Evolutionary conservation across 2,329 filamentous ascomycete species (phyloP), one percentile per base, ranked within the genome.

Genomic region (Dryadomyces quercivorus): DNA sequence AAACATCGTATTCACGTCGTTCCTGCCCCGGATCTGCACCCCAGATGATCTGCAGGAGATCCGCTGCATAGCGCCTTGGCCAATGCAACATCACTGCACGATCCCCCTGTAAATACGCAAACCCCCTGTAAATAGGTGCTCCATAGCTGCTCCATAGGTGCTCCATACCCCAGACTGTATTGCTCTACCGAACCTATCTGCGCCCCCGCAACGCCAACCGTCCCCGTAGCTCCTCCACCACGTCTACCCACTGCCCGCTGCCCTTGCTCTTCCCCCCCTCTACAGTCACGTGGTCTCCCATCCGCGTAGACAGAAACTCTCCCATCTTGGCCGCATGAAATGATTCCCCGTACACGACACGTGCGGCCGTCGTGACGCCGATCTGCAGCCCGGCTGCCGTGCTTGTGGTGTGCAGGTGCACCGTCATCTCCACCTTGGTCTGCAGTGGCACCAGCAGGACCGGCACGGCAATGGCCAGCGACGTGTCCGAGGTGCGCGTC

Each of bases 311-410:
- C 58, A 93, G 64, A 60, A 86, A 90, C 54, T 88, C 85, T n/a
- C 71, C 73, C 72, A 93, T 84, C 67, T 88, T 90, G 51, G 74
- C 78, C 59, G 82, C 80, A 59, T 88, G 87, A 66, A 91, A 90
- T 57, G 78, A 75, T 68, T 92, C 86, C 0, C 88, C 88, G 64
- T 93, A 93, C 2, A 89, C 72, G 1, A 91, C 80, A 52, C 72
- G 74, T 0, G 82, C 85, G 6, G 69, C 69, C 22, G 86, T 69
- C 15, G 67, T 66, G 40, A 88, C 73, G 1, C 78, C 74, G 12
- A 84, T 69, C 31, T 49, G 52, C 21, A 56, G 31, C 3, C 42
- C 42, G 26, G 7, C 72, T 70, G 1, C 69, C 68, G 0, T 68
- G 69, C 50, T 70, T 67, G 16, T 70, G 0, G 68, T 70, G 31